Evolutionary conservation across 1,284 basidiomycete genomes (phyloP).

Genomic region (Apiotrichum gamsii): DNA sequence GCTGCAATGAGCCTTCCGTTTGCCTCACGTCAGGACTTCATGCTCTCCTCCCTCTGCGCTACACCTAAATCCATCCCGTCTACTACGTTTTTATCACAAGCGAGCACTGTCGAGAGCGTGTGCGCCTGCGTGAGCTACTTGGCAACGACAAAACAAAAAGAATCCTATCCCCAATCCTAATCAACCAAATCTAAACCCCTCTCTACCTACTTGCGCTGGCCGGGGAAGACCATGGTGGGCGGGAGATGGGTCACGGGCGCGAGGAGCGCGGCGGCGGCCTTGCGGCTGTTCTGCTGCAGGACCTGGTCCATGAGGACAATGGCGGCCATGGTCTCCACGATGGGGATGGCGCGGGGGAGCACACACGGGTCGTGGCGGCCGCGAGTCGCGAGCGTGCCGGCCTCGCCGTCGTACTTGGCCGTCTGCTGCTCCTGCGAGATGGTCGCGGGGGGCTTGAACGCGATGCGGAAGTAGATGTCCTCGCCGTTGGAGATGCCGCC

Average conservation of each 20-base stretch:
- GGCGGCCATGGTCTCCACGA: slow-evolving; percentile 96
- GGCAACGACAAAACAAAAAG: no score
- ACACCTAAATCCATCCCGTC: no score
- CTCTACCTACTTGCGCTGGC: slow-evolving; percentile 30
- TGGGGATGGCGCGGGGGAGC: slow-evolving; percentile 91
- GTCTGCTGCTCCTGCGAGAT: slow-evolving; percentile 90
- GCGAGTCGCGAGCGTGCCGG: slow-evolving; percentile 78
- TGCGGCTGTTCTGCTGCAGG: slow-evolving; percentile 76
- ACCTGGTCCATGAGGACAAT: slow-evolving; percentile 91
- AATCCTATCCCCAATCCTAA: no score
- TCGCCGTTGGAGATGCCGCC: slow-evolving; percentile 98
- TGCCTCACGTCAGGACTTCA: no score
- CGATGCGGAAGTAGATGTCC: slow-evolving; percentile 94
- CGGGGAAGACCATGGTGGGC: slow-evolving; percentile 58
- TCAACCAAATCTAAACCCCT: no score
- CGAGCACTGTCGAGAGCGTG: no score
- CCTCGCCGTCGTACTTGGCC: slow-evolving; percentile 84
- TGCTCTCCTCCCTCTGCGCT: no score
- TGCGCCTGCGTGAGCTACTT: no score
- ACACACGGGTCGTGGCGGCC: slow-evolving; percentile 98
- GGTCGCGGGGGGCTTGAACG: slow-evolving; percentile 97
- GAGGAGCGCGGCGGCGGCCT: slow-evolving; percentile 58
- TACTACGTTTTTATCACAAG: no score
- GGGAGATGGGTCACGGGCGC: slow-evolving; percentile 78
- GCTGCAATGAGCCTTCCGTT: no score